Evolutionary conservation across 2,329 filamentous ascomycete species (phyloP).

Genomic region (Pseudogymnoascus sp.): DNA sequence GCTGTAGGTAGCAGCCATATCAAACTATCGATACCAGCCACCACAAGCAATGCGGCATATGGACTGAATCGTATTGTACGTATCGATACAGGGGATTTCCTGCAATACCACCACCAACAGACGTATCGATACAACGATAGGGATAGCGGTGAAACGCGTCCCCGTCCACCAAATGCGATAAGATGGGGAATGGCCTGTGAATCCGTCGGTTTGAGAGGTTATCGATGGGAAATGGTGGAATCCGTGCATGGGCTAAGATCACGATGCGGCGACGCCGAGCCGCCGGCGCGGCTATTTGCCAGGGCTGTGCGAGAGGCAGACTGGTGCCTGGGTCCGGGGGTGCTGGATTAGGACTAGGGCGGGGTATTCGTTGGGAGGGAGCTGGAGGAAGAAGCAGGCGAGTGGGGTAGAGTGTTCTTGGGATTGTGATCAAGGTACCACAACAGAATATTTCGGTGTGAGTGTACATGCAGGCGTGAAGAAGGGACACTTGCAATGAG

Average conservation of each 20-base stretch:
- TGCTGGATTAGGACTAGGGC: background rate
- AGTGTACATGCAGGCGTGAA: background rate
- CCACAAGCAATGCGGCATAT: background rate
- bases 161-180: background rate
- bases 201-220: background rate
- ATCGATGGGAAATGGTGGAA: background rate
- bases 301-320: conserved; percentile 3
- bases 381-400: background rate
- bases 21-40: background rate
- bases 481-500: background rate
- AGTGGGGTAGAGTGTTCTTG: background rate
- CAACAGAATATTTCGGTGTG: background rate
- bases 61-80: background rate
- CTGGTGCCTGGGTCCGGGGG: background rate
- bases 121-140: background rate
- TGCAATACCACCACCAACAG: background rate
- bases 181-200: background rate
- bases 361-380: background rate
- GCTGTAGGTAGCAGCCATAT: background rate
- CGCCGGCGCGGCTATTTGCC: conserved; percentile 4
- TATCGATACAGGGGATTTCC: background rate
- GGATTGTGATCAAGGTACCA: background rate
- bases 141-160: background rate
- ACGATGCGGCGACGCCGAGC: background rate
- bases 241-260: background rate